A percentile compares a stretch with the other conserved stretches of the same genome.
phyloP scores from a whole-genome alignment of 2,329 filamentous ascomycete species.

The Didymella pinodella region DNA sequence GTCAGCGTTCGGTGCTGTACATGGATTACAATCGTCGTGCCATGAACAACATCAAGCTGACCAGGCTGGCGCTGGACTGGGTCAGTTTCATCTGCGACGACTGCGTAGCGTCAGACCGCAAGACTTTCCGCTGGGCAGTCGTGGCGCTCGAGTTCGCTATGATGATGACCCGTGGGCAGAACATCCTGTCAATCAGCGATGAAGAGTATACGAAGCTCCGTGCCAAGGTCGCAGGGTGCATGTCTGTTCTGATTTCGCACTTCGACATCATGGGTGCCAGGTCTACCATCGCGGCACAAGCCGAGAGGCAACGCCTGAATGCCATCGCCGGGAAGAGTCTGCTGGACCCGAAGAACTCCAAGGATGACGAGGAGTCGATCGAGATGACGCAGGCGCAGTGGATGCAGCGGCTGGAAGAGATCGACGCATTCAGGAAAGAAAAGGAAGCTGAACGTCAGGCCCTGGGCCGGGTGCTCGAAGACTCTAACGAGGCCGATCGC shows the following conservation, averaged over 20 bases:
- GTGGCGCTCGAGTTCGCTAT: slow-evolving; percentile 95
- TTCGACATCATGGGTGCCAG: slow-evolving; percentile 99
- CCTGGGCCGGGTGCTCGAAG: slow-evolving; percentile 88
- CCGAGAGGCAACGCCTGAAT: slow-evolving; percentile 88
- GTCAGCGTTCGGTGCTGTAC: slow-evolving; percentile 90
- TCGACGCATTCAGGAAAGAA: slow-evolving; percentile 80
- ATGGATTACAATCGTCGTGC: slow-evolving; percentile 95
- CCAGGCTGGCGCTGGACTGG: slow-evolving; percentile 93
- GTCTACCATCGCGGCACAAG: slow-evolving; percentile 90
- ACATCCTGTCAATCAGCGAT: slow-evolving; percentile 89
- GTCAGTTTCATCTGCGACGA: slow-evolving; percentile 98
- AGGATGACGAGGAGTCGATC: slow-evolving; percentile 86
- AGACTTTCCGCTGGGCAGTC: slow-evolving; percentile 97
- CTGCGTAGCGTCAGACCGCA: slow-evolving; percentile 90
- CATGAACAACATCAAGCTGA: slow-evolving; percentile 97
- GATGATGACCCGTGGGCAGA: slow-evolving; percentile 93
- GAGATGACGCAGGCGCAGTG: slow-evolving; percentile 78
- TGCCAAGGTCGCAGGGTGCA: slow-evolving; percentile 92
- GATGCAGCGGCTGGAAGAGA: slow-evolving; percentile 72
- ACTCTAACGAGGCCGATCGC: slow-evolving; percentile 93
- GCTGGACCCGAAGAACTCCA: slow-evolving; percentile 76
- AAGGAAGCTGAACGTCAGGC: slow-evolving; percentile 86
- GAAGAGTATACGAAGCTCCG: slow-evolving; percentile 84
- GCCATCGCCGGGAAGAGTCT: slow-evolving; percentile 78
- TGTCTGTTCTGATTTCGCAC: slow-evolving; percentile 96